Evolutionary conservation across 805 yeast genomes (phyloP), one percentile per base, ranked within the genome.

Genomic region (Lipomyces spencermartinsiae): DNA sequence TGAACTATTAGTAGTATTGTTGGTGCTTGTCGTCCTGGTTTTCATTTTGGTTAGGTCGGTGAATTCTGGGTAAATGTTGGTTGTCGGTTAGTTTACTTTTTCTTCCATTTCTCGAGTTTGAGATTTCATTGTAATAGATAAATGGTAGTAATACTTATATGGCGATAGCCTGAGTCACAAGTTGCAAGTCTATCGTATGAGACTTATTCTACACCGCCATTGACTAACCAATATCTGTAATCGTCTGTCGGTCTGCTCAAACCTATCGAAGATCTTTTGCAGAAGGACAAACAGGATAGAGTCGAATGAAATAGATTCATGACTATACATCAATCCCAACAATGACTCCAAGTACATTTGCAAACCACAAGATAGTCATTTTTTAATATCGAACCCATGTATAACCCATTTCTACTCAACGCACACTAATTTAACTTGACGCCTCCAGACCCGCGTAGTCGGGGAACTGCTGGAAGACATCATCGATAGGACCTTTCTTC

Each of bases 401-500:
- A 43, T 43, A 43, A 43, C 25, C 49, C 16, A 5, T 43, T 43
- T 14, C 49, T 16, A 43, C 22, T 9, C 16, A 16, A 43, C 49
- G 3, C 19, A 19, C 19, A 16, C 49, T 7, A 14, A 43, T 43
- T 54, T 49, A 65, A 16, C 49, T 56, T n/a, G 58, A 58, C 25
- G 67, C 65, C 67, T 67, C 69, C 19, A 66, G 61, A 59, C 72
- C 72, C 56, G 71, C 68, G 62, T 69, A 70, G 37, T 71, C 71
- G 59, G 74, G 74, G 70, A 71, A 71, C 66, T 65, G 66, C 60
- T 65, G 57, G 66, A 71, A 71, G 56, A 71, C 73, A 80, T 86
- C 85, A 82, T 90, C 97, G 81, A 95, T 88, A 78, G 91, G 88
- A 87, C 99, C 99, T 89, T 92, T 93, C 86, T 85, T 91, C 83